Conservation (phyloP, 768 basidiomycete genomes). For the Trametes meyenii region DNA sequence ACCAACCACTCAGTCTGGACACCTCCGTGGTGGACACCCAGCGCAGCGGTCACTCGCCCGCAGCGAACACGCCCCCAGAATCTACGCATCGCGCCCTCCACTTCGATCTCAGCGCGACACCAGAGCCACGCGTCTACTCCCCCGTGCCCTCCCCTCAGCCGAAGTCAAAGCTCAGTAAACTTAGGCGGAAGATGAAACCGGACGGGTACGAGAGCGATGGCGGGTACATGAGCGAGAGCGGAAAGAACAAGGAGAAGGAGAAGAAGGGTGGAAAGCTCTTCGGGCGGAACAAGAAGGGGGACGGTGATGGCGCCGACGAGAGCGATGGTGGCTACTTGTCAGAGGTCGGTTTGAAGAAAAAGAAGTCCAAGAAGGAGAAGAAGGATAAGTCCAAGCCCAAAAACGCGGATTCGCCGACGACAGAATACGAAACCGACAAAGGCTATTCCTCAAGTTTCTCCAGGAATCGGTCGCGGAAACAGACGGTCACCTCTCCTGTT, state of each 20-base stretch:
- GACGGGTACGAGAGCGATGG: slow-evolving; percentile 59
- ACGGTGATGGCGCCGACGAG: slow-evolving; percentile 32
- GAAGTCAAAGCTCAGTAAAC: slow-evolving; percentile 42
- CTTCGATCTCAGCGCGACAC: slow-evolving; percentile 37
- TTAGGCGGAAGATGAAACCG: slow-evolving; percentile 32
- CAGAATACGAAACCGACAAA: slow-evolving; percentile 38
- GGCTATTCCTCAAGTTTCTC: slow-evolving; percentile 30
- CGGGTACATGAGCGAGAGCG: slow-evolving; percentile 51
- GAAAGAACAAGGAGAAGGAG: slow-evolving; percentile 34
- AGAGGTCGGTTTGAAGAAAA: slow-evolving; percentile 30
- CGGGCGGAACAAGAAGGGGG: slow-evolving; percentile 10
- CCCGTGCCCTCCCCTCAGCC: slow-evolving; percentile 19
- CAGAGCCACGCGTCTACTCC: slow-evolving; percentile 27
- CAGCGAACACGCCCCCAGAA: slow-evolving; percentile 12
- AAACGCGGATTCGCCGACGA: slow-evolving; percentile 23
- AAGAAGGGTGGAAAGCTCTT: slow-evolving; percentile 23
- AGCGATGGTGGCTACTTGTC: slow-evolving; percentile 37
- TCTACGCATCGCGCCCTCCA: slow-evolving; percentile 25
- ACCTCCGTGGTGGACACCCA: slow-evolving; percentile 13
- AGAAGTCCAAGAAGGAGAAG: slow-evolving; percentile 35
- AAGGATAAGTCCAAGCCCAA: slow-evolving; percentile 27
- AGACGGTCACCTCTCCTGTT: slow-evolving; percentile 16
- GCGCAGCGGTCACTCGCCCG: slow-evolving; percentile 3
- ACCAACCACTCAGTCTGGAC: slow-evolving; percentile 12
- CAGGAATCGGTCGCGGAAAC: slow-evolving; percentile 22